Conservation (phyloP, 208 protist species). For the Acanthamoeba lenticulata region DNA sequence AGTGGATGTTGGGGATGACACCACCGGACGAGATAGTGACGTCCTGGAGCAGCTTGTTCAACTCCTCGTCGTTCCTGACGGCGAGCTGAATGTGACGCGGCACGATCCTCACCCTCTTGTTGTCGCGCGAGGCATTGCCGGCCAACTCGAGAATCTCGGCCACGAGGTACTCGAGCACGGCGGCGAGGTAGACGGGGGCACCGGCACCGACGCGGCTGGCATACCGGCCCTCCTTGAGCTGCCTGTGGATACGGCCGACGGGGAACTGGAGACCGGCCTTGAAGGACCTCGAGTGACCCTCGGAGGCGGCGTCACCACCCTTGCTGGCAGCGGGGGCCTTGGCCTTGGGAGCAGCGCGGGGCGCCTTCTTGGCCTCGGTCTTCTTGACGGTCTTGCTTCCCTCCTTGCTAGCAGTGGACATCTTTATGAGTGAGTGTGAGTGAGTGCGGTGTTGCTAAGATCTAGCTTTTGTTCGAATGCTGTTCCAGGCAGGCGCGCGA, state of each 20-base stretch:
- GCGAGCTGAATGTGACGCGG: conserved; percentile 94
- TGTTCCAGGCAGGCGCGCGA: not conserved
- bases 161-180: conserved; percentile 98
- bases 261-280: conserved; percentile 98
- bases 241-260: conserved; percentile 97
- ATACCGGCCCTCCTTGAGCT: conserved; percentile 96
- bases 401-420: not conserved
- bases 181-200: conserved; percentile 98
- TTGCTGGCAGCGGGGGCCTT: not conserved
- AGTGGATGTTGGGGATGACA: conserved; percentile 96
- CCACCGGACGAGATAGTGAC: conserved; percentile 93
- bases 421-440: not conserved
- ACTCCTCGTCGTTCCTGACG: conserved; percentile 94
- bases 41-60: conserved; percentile 93
- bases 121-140: conserved; percentile 92
- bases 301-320: not conserved
- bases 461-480: not conserved
- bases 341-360: not conserved
- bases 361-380: not conserved
- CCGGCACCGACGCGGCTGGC: conserved; percentile 96
- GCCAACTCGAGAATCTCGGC: conserved; percentile 96
- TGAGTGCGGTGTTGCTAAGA: not conserved
- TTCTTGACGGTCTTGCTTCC: conserved; percentile 11
- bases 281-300: conserved; percentile 89
- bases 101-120: conserved; percentile 93